Conservation (phyloP, 495 filamentous ascomycete genomes). For the Daldinia grandis region DNA sequence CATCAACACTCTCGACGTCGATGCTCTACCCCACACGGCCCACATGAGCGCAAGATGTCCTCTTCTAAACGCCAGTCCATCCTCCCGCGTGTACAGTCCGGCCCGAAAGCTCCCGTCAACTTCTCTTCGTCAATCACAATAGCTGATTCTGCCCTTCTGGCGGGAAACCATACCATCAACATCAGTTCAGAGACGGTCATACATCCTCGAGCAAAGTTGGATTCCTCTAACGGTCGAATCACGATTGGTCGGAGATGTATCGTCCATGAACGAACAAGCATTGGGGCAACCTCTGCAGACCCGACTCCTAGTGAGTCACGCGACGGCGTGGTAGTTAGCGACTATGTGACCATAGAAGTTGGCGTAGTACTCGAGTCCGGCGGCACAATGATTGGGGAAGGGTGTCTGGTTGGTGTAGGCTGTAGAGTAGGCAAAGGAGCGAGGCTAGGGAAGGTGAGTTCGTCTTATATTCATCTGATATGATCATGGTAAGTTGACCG, state of each 20-base stretch:
- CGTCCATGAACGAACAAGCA: conserved; percentile 72
- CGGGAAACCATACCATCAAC: conserved; percentile 74
- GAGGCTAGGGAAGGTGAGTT: conserved; percentile 69
- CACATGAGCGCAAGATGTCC: conserved; percentile 40
- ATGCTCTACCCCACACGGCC: neutral
- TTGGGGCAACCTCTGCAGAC: conserved; percentile 60
- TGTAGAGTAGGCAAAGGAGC: conserved; percentile 67
- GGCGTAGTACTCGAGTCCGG: conserved; percentile 67
- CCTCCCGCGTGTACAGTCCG: conserved; percentile 53
- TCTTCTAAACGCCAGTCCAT: conserved; percentile 61
- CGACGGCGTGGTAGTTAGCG: conserved; percentile 60
- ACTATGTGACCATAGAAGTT: conserved; percentile 68
- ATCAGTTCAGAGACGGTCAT: conserved; percentile 78
- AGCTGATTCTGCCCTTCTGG: conserved; percentile 76
- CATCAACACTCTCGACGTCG: conserved; percentile 3
- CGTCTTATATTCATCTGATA: conserved; percentile 1
- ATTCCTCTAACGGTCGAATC: conserved; percentile 73
- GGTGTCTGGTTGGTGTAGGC: conserved; percentile 68
- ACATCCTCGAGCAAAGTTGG: conserved; percentile 79
- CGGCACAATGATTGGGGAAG: conserved; percentile 67
- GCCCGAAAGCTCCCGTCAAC: conserved; percentile 71
- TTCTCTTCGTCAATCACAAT: conserved; percentile 76
- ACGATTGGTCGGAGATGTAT: conserved; percentile 77
- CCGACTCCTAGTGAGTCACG: conserved; percentile 43
- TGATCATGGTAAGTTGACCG: neutral